Conservation (phyloP, 1,284 basidiomycete genomes). For the Singerocomus rubriflavus region DNA sequence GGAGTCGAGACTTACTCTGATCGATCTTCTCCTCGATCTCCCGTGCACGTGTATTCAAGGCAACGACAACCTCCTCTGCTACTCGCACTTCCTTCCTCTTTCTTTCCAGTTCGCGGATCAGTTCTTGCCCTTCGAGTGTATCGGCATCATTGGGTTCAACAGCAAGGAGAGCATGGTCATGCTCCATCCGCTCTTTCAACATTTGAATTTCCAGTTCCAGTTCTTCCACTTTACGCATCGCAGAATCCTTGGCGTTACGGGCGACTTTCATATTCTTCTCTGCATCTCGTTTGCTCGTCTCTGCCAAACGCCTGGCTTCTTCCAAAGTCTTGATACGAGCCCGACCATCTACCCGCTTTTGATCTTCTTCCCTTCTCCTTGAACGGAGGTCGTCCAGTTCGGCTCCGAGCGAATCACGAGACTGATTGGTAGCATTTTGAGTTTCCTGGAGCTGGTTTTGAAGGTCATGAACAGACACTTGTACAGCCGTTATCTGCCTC, state of each 20-base stretch:
- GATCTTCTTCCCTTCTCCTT: constrained; percentile 83
- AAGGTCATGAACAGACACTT: constrained; percentile 67
- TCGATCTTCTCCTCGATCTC: constrained; percentile 58
- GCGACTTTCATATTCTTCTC: constrained; percentile 82
- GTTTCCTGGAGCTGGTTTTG: constrained; percentile 75
- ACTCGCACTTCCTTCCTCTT: constrained; percentile 66
- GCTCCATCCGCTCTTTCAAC: constrained; percentile 51
- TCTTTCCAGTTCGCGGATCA: constrained; percentile 52
- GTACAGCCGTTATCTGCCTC: constrained; percentile 71
- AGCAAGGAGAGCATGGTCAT: constrained; percentile 52
- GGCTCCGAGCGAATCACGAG: constrained; percentile 63
- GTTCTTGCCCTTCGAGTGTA: constrained; percentile 45
- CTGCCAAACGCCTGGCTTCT: constrained; percentile 82
- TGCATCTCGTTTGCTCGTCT: constrained; percentile 75
- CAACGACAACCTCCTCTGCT: constrained; percentile 64
- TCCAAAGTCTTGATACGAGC: constrained; percentile 80
- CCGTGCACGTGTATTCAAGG: constrained; percentile 52
- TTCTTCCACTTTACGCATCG: constrained; percentile 61
- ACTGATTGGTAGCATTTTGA: constrained; percentile 56
- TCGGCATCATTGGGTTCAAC: constrained; percentile 41
- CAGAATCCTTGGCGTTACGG: constrained; percentile 62
- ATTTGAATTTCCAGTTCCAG: constrained; percentile 68
- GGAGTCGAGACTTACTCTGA: constrained; percentile 53
- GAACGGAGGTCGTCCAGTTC: constrained; percentile 75
- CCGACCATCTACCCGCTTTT: constrained; percentile 74